Evolutionary conservation across 768 basidiomycete genomes (phyloP).

Genomic region (Boletus rufocinnamomeus): DNA sequence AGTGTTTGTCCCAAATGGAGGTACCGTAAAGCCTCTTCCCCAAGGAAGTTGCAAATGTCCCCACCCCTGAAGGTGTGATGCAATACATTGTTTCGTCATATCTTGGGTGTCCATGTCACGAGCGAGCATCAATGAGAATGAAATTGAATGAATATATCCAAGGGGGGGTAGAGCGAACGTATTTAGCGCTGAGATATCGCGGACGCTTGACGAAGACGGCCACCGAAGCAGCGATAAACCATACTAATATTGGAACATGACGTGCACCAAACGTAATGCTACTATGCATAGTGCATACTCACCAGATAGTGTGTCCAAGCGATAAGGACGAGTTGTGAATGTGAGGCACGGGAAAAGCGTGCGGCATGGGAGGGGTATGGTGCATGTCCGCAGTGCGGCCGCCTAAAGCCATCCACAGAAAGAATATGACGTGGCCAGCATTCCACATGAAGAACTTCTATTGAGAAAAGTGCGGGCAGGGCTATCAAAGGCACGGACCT

Average conservation of each 20-base stretch:
- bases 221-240: slow-evolving; percentile 1
- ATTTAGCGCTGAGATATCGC: slow-evolving; percentile 15
- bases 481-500: slow-evolving; percentile 29
- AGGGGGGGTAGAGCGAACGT: slow-evolving; percentile 3
- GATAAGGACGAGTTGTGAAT: background rate
- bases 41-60: background rate
- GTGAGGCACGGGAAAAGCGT: slow-evolving; percentile 4
- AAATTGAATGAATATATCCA: slow-evolving; percentile 6
- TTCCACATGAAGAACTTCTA: slow-evolving; percentile 25
- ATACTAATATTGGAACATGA: slow-evolving; percentile 13
- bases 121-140: too few relatives aligned
- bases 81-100: background rate
- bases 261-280: slow-evolving; percentile 2
- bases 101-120: background rate
- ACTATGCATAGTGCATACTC: background rate
- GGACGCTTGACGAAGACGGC: slow-evolving; percentile 6
- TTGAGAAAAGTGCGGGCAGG: slow-evolving; percentile 19
- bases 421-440: slow-evolving; percentile 22
- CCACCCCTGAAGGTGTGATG: slow-evolving; percentile 9
- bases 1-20: background rate
- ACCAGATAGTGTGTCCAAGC: background rate
- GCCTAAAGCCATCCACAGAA: slow-evolving; percentile 10
- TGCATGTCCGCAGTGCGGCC: slow-evolving; percentile 32
- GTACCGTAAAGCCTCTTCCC: background rate
- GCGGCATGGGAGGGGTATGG: slow-evolving; percentile 1